Evolutionary conservation across 768 basidiomycete genomes (phyloP).

Genomic region (Boletus patriciae): DNA sequence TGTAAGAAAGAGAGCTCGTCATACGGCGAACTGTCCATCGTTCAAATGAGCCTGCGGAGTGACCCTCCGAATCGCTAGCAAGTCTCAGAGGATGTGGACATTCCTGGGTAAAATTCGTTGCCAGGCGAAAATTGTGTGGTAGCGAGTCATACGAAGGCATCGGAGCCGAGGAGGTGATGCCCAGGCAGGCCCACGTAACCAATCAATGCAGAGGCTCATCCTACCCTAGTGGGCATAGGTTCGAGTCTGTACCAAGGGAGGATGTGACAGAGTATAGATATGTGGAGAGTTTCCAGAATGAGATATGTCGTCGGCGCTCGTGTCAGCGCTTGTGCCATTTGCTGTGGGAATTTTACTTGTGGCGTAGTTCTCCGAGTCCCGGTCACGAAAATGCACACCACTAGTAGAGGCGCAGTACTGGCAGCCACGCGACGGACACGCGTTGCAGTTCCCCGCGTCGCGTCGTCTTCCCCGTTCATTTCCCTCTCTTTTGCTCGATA

Average conservation of each 20-base stretch:
- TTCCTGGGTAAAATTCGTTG: neutral
- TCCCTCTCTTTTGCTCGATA: neutral
- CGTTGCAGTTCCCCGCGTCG: neutral
- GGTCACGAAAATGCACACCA: conserved; percentile 1
- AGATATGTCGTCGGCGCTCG: conserved; percentile 22
- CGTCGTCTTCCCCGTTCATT: neutral
- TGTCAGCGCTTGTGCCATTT: too few relatives aligned
- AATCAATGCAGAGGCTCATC: too few relatives aligned
- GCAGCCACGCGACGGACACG: conserved; percentile 7
- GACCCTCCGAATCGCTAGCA: neutral
- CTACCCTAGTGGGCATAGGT: neutral
- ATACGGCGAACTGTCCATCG: neutral
- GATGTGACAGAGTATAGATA: too few relatives aligned
- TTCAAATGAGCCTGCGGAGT: neutral
- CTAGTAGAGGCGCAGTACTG: neutral
- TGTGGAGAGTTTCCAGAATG: conserved; percentile 19
- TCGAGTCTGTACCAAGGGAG: neutral
- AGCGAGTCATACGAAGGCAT: neutral
- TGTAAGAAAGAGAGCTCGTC: conserved; percentile 5
- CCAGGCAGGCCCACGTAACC: too few relatives aligned
- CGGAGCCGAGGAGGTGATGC: neutral
- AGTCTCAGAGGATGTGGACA: neutral
- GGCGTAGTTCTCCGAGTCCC: neutral
- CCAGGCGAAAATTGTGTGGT: neutral
- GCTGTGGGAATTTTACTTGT: conserved; percentile 10